Conservation (phyloP, 2,329 filamentous ascomycete species). For the Stagonosporopsis chrysanthemi region DNA sequence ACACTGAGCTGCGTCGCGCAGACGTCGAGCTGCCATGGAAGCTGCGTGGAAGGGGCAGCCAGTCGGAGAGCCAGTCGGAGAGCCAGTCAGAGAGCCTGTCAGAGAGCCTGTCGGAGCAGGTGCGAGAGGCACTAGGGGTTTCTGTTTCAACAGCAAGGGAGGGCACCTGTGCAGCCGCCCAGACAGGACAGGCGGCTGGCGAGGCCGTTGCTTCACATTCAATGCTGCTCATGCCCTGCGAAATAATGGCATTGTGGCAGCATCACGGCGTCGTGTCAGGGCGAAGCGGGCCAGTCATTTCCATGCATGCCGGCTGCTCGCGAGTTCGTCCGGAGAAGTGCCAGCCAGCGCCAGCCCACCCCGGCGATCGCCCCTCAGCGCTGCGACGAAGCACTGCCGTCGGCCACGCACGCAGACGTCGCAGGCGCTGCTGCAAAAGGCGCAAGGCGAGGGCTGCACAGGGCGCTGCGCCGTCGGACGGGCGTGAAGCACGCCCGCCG, state of each 20-base stretch:
- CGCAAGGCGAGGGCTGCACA: no score
- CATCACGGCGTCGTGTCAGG: constrained; percentile 2
- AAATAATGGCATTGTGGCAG: no score
- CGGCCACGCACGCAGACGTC: background rate
- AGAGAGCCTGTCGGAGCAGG: no score
- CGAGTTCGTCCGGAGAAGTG: constrained; percentile 7
- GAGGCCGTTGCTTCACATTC: background rate
- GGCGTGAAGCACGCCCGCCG: background rate
- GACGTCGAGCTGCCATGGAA: background rate
- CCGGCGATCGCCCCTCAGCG: background rate
- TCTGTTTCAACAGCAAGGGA: constrained; percentile 1
- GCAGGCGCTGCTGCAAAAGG: background rate
- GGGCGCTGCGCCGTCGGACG: no score
- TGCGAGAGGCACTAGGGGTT: background rate
- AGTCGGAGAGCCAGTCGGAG: no score
- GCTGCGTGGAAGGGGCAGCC: background rate
- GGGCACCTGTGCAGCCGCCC: background rate
- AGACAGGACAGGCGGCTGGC: background rate
- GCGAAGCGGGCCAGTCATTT: background rate
- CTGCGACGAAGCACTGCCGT: background rate
- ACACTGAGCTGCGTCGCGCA: no score
- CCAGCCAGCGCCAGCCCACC: constrained; percentile 1
- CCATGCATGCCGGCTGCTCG: background rate
- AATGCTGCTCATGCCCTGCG: background rate
- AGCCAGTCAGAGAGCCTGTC: no score